These are phyloP conservation scores for Chlamydomonas eustigma DNA, from an alignment of 139 green algal species.

Conservation along the genomic window DNA sequence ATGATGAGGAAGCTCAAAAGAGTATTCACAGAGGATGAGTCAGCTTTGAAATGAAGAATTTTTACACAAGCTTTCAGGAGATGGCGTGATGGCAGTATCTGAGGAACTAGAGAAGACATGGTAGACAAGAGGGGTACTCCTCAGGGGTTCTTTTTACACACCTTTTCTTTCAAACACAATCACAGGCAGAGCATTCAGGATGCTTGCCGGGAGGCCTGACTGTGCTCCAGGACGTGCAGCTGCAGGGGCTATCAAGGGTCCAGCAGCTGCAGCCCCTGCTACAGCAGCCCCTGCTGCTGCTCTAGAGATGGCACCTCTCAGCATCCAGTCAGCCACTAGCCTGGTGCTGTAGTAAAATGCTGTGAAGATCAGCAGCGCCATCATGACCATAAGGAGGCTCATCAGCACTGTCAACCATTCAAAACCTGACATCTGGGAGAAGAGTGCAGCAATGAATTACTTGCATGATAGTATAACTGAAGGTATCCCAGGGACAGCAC, in stretches of 20 bases:
- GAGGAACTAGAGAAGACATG: neutral
- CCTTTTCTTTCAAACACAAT: constrained; percentile 19
- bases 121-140: neutral
- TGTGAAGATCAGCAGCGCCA: constrained; percentile 63
- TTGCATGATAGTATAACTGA: neutral
- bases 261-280: neutral
- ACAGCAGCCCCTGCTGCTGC: neutral
- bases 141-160: neutral
- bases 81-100: neutral
- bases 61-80: neutral
- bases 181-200: constrained; percentile 19
- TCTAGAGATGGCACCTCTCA: neutral
- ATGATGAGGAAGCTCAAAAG: neutral
- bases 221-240: neutral
- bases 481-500: neutral
- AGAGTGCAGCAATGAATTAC: neutral
- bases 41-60: neutral
- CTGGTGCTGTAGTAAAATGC: constrained; percentile 61
- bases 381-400: constrained; percentile 54
- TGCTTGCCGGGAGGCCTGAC: neutral
- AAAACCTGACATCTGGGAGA: constrained; percentile 32
- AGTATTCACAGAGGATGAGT: neutral
- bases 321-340: constrained; percentile 13
- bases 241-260: neutral
- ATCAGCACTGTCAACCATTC: constrained; percentile 72